Evolutionary conservation across 257 asterid genomes (phyloP).

Genomic region (Salvia hispanica): DNA sequence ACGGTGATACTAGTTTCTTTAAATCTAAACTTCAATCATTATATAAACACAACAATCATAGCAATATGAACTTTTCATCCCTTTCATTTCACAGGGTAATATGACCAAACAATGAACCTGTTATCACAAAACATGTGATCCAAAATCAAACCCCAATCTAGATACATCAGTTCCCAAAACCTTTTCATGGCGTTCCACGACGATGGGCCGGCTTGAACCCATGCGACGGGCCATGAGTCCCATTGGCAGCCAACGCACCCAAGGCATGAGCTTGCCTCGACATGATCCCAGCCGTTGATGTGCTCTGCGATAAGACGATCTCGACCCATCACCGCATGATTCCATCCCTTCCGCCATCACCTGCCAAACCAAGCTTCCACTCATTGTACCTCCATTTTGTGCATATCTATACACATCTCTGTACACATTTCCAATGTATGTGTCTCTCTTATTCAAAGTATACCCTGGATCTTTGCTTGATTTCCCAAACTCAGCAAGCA

Average conservation of each 20-base stretch:
- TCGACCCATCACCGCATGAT: conserved; percentile 57
- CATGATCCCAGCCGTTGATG: conserved; percentile 59
- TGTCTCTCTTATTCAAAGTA: conserved; percentile 41
- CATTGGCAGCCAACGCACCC: conserved; percentile 17
- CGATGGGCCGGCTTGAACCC: background rate
- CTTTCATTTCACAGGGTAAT: no score
- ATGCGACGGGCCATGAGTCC: no score
- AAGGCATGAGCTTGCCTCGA: conserved; percentile 63
- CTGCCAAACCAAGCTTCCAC: conserved; percentile 83
- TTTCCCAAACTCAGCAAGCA: conserved; percentile 69
- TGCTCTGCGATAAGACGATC: conserved; percentile 49
- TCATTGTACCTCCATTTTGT: conserved; percentile 62
- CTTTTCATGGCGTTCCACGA: conserved; percentile 18
- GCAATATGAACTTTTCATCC: no score
- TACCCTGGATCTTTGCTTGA: conserved; percentile 62
- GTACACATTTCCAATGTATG: conserved; percentile 54
- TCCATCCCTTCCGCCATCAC: conserved; percentile 70
- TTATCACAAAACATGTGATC: no score
- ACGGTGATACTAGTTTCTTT: no score
- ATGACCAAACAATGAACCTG: no score
- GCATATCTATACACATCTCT: conserved; percentile 53
- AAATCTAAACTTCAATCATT: no score
- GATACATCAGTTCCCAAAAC: no score
- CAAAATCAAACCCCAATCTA: no score
- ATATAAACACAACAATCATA: background rate